Conservation (phyloP, 2,329 filamentous ascomycete genomes). For the Corniculantispora saksenae region DNA sequence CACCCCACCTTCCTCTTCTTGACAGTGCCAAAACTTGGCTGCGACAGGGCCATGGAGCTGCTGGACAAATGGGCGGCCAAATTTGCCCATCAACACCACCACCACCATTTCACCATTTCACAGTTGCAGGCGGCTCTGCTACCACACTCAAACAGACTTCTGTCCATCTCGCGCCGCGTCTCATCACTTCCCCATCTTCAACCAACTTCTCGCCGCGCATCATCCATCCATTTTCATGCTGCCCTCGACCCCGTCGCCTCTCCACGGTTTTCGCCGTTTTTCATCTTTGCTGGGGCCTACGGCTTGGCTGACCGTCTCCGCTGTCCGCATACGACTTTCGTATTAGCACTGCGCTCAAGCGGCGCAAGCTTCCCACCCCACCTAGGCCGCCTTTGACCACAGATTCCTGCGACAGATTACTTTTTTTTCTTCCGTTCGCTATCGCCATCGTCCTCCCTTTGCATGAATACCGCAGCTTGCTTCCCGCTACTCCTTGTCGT, state of each 20-base stretch:
- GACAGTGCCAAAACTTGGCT: not conserved
- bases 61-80: not conserved
- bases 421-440: not conserved
- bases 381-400: conserved; percentile 6
- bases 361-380: conserved; percentile 3
- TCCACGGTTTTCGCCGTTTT: not conserved
- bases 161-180: not conserved
- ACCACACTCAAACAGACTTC: not conserved
- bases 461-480: conserved; percentile 4
- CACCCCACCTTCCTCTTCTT: not conserved
- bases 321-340: not conserved
- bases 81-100: not conserved
- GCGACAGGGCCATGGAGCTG: not conserved
- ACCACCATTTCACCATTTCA: not conserved
- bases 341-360: not conserved
- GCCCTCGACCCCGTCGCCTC: not conserved
- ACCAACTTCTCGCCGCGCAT: not conserved
- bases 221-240: not conserved
- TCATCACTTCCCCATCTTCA: not conserved
- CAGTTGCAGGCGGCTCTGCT: not conserved
- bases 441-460: not conserved
- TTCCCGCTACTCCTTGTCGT: conserved; percentile 8
- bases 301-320: not conserved
- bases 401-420: not conserved
- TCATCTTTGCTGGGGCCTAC: not conserved